phyloP scores from a whole-genome alignment of 208 protist genomes.

The Crithidia acanthocephali region DNA sequence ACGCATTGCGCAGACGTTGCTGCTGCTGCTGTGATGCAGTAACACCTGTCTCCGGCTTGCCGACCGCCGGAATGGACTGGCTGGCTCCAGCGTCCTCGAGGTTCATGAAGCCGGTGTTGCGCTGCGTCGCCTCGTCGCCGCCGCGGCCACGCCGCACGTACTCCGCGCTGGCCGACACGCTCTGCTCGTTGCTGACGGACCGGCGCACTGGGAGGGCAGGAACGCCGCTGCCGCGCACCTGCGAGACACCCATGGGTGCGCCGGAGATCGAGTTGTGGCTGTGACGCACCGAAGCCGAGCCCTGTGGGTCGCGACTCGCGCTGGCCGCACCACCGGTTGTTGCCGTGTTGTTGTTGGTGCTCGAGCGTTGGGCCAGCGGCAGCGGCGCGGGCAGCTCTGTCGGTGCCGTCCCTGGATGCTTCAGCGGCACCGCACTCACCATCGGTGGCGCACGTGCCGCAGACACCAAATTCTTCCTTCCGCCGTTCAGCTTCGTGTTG shows the following conservation, averaged over 20 bases:
- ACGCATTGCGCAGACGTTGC: not conserved
- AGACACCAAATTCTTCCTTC: not conserved
- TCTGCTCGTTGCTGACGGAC: conserved; percentile 9
- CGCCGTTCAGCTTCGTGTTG: not conserved
- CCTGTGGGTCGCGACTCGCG: not conserved
- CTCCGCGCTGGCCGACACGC: conserved; percentile 23
- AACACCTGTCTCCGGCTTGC: not conserved
- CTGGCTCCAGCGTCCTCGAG: conserved; percentile 30
- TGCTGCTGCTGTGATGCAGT: not conserved
- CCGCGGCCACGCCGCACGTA: conserved; percentile 41
- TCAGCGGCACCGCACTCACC: conserved; percentile 15
- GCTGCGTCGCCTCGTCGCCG: conserved; percentile 8
- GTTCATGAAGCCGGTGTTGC: conserved; percentile 40
- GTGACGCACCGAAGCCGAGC: not conserved
- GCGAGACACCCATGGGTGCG: not conserved
- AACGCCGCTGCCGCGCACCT: not conserved
- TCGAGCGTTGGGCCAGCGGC: not conserved
- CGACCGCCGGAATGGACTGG: not conserved
- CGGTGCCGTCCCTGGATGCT: conserved; percentile 2
- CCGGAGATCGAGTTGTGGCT: not conserved
- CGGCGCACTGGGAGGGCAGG: not conserved
- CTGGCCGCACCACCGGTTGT: not conserved
- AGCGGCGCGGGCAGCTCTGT: not conserved
- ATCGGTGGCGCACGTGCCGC: not conserved
- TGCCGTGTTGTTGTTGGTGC: conserved; percentile 4